These are phyloP conservation scores for Psophocarpus tetragonolobus DNA, from an alignment of 306 rosid species.

Conservation along the genomic window DNA sequence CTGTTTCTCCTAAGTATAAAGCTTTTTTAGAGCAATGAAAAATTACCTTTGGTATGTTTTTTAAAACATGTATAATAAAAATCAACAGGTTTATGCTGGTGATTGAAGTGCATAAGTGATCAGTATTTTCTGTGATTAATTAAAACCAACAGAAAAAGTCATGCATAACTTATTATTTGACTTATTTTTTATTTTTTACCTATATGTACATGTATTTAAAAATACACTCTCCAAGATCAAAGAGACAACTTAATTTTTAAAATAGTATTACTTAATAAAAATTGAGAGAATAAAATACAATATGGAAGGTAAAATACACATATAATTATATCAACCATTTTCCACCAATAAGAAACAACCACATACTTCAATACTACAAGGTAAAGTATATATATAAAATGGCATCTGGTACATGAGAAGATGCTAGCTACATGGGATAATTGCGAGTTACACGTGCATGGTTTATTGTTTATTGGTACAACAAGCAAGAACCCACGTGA, in stretches of 20 bases:
- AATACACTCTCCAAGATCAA: neutral
- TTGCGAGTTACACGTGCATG: conserved; percentile 24
- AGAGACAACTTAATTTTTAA: neutral
- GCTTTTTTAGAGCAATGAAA: too few species aligned
- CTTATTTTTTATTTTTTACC: neutral
- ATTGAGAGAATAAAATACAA: neutral
- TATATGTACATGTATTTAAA: neutral
- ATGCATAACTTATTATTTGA: too few species aligned
- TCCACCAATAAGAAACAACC: neutral
- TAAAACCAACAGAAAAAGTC: too few species aligned
- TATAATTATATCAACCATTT: neutral
- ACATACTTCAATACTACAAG: neutral
- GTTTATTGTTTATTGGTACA: neutral
- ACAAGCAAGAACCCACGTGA: conserved; percentile 24
- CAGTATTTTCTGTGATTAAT: too few species aligned
- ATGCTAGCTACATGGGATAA: neutral
- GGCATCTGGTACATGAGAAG: conserved; percentile 10
- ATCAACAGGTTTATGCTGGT: too few species aligned
- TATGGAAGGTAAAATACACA: neutral
- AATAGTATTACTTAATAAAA: neutral
- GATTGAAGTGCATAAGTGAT: too few species aligned
- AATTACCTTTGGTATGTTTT: too few species aligned
- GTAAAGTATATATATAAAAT: neutral
- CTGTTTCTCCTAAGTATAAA: too few species aligned
- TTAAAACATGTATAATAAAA: too few species aligned